Conservation (phyloP, 2,329 filamentous ascomycete genomes). For the Sporothrix humicola region DNA sequence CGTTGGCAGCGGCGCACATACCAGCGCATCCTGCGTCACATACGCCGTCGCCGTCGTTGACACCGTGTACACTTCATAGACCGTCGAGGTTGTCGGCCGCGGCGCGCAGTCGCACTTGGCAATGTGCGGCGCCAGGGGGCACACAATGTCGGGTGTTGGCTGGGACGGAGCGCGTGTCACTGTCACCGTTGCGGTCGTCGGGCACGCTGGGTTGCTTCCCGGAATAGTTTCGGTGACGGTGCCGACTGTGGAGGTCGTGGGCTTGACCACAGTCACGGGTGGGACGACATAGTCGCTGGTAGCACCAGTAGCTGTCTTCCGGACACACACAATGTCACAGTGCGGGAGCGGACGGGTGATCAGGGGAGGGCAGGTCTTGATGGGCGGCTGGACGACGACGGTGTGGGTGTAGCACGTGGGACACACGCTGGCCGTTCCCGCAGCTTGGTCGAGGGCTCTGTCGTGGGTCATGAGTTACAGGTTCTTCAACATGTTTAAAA, state of each 20-base stretch:
- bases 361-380: background rate
- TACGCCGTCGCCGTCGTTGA: slow-evolving; percentile 51
- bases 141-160: background rate
- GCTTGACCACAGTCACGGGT: background rate
- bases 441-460: background rate
- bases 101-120: background rate
- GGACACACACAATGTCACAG: slow-evolving; percentile 20
- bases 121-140: background rate
- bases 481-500: too few relatives aligned
- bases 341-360: background rate
- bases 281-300: background rate
- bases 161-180: background rate
- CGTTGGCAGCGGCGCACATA: slow-evolving; percentile 41
- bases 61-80: slow-evolving; percentile 51
- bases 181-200: slow-evolving; percentile 3
- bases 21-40: slow-evolving; percentile 48
- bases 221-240: slow-evolving; percentile 20
- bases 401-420: slow-evolving; percentile 20
- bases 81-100: slow-evolving; percentile 42
- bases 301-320: background rate
- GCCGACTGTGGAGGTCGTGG: background rate
- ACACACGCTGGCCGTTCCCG: background rate
- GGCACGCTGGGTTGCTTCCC: slow-evolving; percentile 25
- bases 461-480: too few relatives aligned
- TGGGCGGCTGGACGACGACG: background rate